Base-by-base conservation (phyloP, 768 basidiomycete genomes). In the Trametes cingulata region DNA sequence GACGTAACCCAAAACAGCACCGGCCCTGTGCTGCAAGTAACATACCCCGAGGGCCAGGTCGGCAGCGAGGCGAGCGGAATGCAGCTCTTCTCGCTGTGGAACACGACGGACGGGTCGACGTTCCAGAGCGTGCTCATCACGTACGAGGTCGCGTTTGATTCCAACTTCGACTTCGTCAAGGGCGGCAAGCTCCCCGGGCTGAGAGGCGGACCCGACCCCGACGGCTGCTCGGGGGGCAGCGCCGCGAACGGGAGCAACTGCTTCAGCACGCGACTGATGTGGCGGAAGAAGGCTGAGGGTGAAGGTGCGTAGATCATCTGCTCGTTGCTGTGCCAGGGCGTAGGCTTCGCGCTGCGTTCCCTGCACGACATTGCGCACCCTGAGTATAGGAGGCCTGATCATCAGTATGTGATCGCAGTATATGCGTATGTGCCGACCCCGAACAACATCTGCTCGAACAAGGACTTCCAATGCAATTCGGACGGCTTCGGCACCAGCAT, bases 351-450 rank as follows among this genome's bases (percentile, higher is more conserved):
- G n/a, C n/a, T n/a, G n/a, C n/a, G n/a, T n/a, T n/a, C 48, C 49
- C n/a, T 45, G 33, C 6, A 1, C 25, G 17, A 19, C 12, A 10
- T 2, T 19, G 48, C 35, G 33, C 33, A 1, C 35, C 7, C 17
- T 15, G 33, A n/a, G 19, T n/a, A 29, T 48, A 5, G 9, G 45
- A 14, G 10, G 22, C 45, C n/a, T 46, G 33, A 46, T 64, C n/a
- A 14, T 33, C 19, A 15, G 50, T 42, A 33, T 3, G 17, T 48
- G 37, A 45, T 47, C 42, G 7, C 67, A 93, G 91, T 88, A 9
- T 94, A 93, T 72, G 87, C 88, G 10, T 94, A 95, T 68, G 83
- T 93, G 47, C 87, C 88, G 3, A 79, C 80, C 0, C 75, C 85
- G 6, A 82, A 86, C 68, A 73, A 75, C 47, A 68, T 93, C 10